phyloP scores from a whole-genome alignment of 1,284 basidiomycete genomes.

The Tremellales sp. region DNA sequence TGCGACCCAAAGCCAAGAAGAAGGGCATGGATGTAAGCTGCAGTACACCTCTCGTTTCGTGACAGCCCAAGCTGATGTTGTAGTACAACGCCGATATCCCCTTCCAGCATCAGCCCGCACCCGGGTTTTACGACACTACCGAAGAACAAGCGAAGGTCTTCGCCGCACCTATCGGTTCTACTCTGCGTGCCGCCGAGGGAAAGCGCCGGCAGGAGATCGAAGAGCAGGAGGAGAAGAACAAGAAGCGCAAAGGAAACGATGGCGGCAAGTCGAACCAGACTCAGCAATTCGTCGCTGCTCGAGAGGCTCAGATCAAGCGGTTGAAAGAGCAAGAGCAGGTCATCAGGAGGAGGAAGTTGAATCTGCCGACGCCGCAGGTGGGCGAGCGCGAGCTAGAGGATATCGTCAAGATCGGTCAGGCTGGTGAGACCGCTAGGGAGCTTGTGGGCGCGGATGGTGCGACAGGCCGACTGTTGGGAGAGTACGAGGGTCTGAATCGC shows the following conservation, averaged over 20 bases:
- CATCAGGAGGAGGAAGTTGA: slow-evolving; percentile 77
- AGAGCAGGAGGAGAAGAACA: slow-evolving; percentile 74
- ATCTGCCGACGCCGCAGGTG: slow-evolving; percentile 86
- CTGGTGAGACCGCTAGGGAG: slow-evolving; percentile 80
- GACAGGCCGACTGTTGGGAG: slow-evolving; percentile 70
- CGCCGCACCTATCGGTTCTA: slow-evolving; percentile 85
- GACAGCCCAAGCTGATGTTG: slow-evolving; percentile 6
- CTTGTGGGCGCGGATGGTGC: slow-evolving; percentile 58
- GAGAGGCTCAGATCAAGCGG: slow-evolving; percentile 95
- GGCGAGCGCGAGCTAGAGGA: slow-evolving; percentile 95
- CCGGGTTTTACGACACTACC: slow-evolving; percentile 95
- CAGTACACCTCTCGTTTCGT: slow-evolving; percentile 5
- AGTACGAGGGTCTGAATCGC: slow-evolving; percentile 83
- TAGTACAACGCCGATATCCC: slow-evolving; percentile 98
- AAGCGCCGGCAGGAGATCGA: slow-evolving; percentile 70
- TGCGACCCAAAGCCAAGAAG: slow-evolving; percentile 79
- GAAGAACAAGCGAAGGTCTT: slow-evolving; percentile 89
- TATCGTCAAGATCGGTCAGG: slow-evolving; percentile 96
- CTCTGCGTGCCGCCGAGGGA: slow-evolving; percentile 79
- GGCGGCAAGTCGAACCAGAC: slow-evolving; percentile 59
- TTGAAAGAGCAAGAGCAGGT: slow-evolving; percentile 96
- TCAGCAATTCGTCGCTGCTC: slow-evolving; percentile 85
- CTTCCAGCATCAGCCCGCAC: slow-evolving; percentile 91
- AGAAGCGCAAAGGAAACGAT: slow-evolving; percentile 62
- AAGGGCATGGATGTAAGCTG: slow-evolving; percentile 88